phyloP scores from a whole-genome alignment of 164 flowering plant species.

The Vitis cinerea region DNA sequence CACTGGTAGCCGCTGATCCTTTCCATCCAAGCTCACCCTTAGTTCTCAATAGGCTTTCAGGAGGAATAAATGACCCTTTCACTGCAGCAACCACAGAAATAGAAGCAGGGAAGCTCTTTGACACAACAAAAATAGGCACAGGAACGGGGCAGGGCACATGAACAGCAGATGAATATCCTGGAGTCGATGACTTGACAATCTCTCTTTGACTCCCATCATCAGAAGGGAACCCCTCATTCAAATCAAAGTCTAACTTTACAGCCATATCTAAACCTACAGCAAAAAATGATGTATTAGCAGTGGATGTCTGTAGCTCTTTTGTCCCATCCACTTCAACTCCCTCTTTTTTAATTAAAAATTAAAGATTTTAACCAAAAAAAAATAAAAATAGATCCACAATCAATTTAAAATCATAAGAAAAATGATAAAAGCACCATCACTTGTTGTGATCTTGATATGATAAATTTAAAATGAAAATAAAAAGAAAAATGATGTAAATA shows the following conservation, averaged over 20 bases:
- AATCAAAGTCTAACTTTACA: slow-evolving; percentile 72
- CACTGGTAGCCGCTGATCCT: slow-evolving; percentile 98
- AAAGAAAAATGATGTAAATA: no score
- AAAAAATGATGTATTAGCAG: slow-evolving; percentile 29
- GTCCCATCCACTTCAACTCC: slow-evolving; percentile 31
- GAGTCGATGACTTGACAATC: slow-evolving; percentile 14
- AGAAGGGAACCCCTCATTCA: slow-evolving; percentile 74
- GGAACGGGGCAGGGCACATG: slow-evolving; percentile 38
- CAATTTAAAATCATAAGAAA: no score
- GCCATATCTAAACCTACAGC: slow-evolving; percentile 35
- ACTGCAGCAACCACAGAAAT: slow-evolving; percentile 90
- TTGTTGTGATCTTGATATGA: no score
- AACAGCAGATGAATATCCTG: slow-evolving; percentile 29
- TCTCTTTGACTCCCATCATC: slow-evolving; percentile 73
- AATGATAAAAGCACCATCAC: no score
- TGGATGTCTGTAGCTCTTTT: slow-evolving; percentile 38
- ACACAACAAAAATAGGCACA: slow-evolving; percentile 36
- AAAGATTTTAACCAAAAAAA: no score
- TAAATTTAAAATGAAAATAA: no score
- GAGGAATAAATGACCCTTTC: slow-evolving; percentile 81
- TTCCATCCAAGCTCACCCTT: slow-evolving; percentile 85
- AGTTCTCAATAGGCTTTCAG: slow-evolving; percentile 53
- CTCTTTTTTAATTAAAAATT: slow-evolving; percentile 2
- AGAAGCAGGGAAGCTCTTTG: slow-evolving; percentile 50
- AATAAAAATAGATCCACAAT: no score